Percentiles rank a stretch among this genome's conserved stretches.
phyloP scores from a whole-genome alignment of 441 rosid genomes.

The Melastoma candidum region DNA sequence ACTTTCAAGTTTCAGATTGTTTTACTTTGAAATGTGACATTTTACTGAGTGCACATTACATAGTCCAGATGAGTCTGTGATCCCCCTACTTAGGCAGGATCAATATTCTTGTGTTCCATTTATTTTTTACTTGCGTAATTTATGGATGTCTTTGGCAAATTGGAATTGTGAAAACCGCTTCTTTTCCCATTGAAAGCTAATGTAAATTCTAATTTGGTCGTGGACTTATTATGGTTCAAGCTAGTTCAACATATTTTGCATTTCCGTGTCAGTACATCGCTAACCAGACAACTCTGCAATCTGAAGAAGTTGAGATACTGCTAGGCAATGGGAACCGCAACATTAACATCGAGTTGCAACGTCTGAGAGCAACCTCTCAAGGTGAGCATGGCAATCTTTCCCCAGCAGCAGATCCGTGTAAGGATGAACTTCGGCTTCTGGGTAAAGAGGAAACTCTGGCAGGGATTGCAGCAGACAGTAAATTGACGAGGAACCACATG shows the following conservation, averaged over 20 bases:
- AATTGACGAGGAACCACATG: constrained; percentile 29
- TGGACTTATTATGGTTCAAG: not conserved
- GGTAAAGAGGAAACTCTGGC: constrained; percentile 43
- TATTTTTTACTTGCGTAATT: too few species aligned
- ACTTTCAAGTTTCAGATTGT: too few species aligned
- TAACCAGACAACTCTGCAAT: constrained; percentile 28
- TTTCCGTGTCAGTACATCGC: constrained; percentile 38
- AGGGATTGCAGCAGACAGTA: constrained; percentile 23
- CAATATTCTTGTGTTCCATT: too few species aligned
- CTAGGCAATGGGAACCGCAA: constrained; percentile 22
- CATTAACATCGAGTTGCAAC: constrained; percentile 9
- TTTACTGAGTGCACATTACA: too few species aligned
- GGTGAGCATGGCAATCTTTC: constrained; percentile 12
- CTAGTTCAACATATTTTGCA: constrained; percentile 6
- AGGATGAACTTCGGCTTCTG: constrained; percentile 32
- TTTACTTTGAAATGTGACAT: too few species aligned
- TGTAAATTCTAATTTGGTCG: too few species aligned
- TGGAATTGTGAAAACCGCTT: too few species aligned
- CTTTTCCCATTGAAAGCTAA: too few species aligned
- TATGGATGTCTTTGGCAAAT: too few species aligned
- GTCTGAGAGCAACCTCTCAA: constrained; percentile 11
- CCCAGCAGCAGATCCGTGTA: constrained; percentile 20
- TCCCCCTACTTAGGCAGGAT: too few species aligned
- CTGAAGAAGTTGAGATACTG: constrained; percentile 51
- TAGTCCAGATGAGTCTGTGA: too few species aligned